phyloP scores from a whole-genome alignment of 163 green algal genomes.

The Picocystis sp. region DNA sequence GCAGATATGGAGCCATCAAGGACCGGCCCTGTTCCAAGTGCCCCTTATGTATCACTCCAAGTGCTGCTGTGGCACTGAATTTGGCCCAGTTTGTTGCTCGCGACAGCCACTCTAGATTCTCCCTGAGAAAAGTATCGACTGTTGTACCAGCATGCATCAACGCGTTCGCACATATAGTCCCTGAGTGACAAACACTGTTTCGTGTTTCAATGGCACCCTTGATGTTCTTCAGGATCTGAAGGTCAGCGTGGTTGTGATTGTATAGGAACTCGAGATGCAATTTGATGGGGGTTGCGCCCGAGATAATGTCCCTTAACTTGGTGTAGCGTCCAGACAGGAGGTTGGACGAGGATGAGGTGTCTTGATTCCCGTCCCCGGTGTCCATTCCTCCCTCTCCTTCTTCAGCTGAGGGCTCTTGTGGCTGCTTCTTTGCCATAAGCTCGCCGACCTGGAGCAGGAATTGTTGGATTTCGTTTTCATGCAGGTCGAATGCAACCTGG shows the following conservation, averaged over 20 bases:
- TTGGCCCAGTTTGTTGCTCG: slow-evolving; percentile 98
- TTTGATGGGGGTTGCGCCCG: slow-evolving; percentile 62
- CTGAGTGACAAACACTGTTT: slow-evolving; percentile 72
- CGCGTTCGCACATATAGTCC: slow-evolving; percentile 87
- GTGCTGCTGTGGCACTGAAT: slow-evolving; percentile 89
- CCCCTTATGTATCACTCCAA: slow-evolving; percentile 91
- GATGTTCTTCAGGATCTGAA: slow-evolving; percentile 87
- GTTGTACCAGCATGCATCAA: slow-evolving; percentile 90
- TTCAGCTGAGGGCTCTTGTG: slow-evolving; percentile 1
- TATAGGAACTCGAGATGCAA: slow-evolving; percentile 93
- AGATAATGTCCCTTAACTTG: slow-evolving; percentile 57
- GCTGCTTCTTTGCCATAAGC: slow-evolving; percentile 4
- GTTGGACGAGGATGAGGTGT: too few relatives aligned
- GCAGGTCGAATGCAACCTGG: slow-evolving; percentile 92
- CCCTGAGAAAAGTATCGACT: slow-evolving; percentile 85
- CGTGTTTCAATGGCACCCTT: slow-evolving; percentile 64
- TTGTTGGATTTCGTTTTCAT: slow-evolving; percentile 85
- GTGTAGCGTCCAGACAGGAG: slow-evolving; percentile 8
- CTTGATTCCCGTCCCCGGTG: slow-evolving; percentile 2
- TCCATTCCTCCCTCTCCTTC: slow-evolving; percentile 9
- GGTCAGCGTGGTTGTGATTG: slow-evolving; percentile 73
- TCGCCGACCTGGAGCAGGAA: slow-evolving; percentile 59
- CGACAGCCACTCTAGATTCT: slow-evolving; percentile 93
- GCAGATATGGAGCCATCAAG: slow-evolving; percentile 91
- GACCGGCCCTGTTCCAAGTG: slow-evolving; percentile 53